phyloP scores from a whole-genome alignment of 2,329 filamentous ascomycete species.

The Aspergillus japonicus region DNA sequence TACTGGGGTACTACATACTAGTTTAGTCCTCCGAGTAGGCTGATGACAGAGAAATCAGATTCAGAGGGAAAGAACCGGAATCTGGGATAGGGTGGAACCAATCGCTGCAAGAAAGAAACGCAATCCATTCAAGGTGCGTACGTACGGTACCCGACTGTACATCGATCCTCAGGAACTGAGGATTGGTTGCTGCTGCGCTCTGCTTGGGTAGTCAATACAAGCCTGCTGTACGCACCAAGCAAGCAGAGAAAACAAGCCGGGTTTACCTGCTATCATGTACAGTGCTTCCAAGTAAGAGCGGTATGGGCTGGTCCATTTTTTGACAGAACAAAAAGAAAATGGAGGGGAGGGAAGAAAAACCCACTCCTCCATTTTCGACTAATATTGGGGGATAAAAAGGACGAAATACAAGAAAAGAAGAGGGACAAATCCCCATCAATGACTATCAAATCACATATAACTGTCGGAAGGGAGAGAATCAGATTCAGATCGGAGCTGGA shows the following conservation, averaged over 20 bases:
- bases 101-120: conserved; percentile 14
- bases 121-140: conserved; percentile 14
- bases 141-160: conserved; percentile 7
- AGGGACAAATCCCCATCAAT: neutral
- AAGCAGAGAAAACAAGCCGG: conserved; percentile 8
- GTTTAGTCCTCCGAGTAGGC: conserved; percentile 4
- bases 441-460: conserved; percentile 11
- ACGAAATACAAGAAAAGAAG: neutral
- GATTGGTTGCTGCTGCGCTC: neutral
- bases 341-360: neutral
- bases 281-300: neutral
- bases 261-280: conserved; percentile 4
- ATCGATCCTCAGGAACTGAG: conserved; percentile 6
- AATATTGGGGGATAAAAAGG: neutral
- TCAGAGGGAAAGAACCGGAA: conserved; percentile 9
- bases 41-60: conserved; percentile 15
- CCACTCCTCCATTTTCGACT: conserved; percentile 1
- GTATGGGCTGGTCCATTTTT: conserved; percentile 6
- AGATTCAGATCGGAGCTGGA: conserved; percentile 13
- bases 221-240: conserved; percentile 2
- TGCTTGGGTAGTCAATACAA: conserved; percentile 4
- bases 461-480: conserved; percentile 13
- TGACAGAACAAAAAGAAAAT: conserved; percentile 10
- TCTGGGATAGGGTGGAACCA: conserved; percentile 24
- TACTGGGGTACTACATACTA: conserved; percentile 16